A percentile compares a stretch with the other conserved stretches of the same genome.
Conservation (phyloP, 805 yeast genomes). For the Yarrowia sp. region DNA sequence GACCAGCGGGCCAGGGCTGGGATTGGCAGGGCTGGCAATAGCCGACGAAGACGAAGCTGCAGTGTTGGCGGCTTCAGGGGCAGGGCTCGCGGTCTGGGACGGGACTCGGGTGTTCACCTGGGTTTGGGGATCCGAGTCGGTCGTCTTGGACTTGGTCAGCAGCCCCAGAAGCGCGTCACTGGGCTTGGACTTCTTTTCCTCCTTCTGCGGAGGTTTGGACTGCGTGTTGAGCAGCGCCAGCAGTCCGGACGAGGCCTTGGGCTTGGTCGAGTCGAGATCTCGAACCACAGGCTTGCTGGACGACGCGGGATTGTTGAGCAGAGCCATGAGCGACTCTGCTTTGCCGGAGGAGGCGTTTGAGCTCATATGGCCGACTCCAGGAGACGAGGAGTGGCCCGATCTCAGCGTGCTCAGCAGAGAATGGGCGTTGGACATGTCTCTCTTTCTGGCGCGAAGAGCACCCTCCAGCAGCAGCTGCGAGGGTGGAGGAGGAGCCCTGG, state of each 20-base stretch:
- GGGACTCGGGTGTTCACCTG: slow-evolving; percentile 2
- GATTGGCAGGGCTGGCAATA: neutral
- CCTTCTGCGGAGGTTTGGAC: slow-evolving; percentile 27
- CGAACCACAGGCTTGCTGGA: slow-evolving; percentile 16
- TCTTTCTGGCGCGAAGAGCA: slow-evolving; percentile 19
- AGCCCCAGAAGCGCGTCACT: slow-evolving; percentile 17
- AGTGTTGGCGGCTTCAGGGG: neutral
- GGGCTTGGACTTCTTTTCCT: slow-evolving; percentile 17
- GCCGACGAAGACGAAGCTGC: neutral
- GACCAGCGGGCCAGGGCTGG: neutral
- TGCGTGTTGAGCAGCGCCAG: slow-evolving; percentile 43
- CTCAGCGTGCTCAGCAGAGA: slow-evolving; percentile 21
- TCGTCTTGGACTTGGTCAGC: neutral
- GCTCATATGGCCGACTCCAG: too few relatives aligned
- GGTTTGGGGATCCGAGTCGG: neutral
- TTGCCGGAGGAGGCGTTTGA: neutral
- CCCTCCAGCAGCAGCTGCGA: slow-evolving; percentile 32
- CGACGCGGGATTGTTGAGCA: slow-evolving; percentile 34
- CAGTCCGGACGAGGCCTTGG: slow-evolving; percentile 43
- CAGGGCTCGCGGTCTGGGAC: neutral
- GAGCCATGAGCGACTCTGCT: slow-evolving; percentile 28
- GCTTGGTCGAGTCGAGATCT: slow-evolving; percentile 41
- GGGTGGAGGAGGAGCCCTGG: slow-evolving; percentile 41
- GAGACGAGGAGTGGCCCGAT: neutral
- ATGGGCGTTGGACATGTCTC: slow-evolving; percentile 22